Evolutionary conservation across 805 yeast species (phyloP).

Genomic region (Schwanniomyces vanrijiae): DNA sequence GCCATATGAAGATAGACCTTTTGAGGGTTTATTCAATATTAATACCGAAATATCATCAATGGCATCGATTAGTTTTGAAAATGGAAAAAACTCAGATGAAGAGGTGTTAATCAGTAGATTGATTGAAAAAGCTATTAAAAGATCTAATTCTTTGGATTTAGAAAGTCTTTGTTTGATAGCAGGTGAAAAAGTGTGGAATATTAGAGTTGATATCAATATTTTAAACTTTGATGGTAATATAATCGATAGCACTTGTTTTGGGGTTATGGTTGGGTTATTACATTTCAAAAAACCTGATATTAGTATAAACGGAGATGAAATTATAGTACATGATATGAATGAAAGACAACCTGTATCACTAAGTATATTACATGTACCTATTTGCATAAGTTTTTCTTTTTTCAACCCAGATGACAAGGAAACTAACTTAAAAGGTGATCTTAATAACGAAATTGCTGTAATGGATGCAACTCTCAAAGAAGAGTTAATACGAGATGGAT

Average conservation of each 20-base stretch:
- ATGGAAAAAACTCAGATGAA: conserved; percentile 68
- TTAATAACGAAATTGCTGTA: conserved; percentile 57
- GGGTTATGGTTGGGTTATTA: conserved; percentile 80
- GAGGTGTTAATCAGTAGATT: conserved; percentile 80
- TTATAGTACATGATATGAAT: conserved; percentile 65
- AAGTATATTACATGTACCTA: conserved; percentile 83
- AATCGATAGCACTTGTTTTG: conserved; percentile 86
- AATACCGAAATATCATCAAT: conserved; percentile 85
- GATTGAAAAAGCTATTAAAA: conserved; percentile 86
- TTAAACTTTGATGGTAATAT: conserved; percentile 91
- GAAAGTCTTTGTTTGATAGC: conserved; percentile 90
- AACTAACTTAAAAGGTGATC: conserved; percentile 68
- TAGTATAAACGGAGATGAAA: conserved; percentile 49
- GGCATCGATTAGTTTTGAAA: conserved; percentile 86
- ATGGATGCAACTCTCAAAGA: conserved; percentile 79
- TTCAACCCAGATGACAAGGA: conserved; percentile 67
- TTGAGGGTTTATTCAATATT: conserved; percentile 85
- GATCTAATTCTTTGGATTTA: conserved; percentile 88
- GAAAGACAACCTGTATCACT: conserved; percentile 88
- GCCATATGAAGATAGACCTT: conserved; percentile 90
- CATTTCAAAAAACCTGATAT: conserved; percentile 87
- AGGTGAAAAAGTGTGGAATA: conserved; percentile 87
- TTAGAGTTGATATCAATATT: conserved; percentile 87
- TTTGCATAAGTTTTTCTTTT: conserved; percentile 87
- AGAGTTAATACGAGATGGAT: conserved; percentile 74